Evolutionary conservation across 805 yeast species (phyloP).

Genomic region (Dipodascopsis tothii): DNA sequence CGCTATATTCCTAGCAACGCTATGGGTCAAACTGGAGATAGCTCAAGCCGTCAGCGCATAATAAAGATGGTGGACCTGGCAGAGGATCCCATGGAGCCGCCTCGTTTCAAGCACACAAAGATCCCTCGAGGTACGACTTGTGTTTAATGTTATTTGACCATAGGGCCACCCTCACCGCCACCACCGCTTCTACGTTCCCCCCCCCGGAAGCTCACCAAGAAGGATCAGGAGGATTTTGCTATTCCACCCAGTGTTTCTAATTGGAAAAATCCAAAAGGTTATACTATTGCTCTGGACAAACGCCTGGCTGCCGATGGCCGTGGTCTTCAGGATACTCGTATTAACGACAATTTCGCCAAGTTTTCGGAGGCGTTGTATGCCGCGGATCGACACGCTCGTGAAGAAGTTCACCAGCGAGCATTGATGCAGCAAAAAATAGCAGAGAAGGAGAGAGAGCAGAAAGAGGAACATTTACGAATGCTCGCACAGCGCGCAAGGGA

Average conservation of each 20-base stretch:
- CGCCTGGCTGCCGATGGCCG: constrained; percentile 52
- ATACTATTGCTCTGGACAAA: constrained; percentile 71
- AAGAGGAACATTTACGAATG: constrained; percentile 44
- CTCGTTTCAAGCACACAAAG: constrained; percentile 63
- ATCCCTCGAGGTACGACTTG: constrained; percentile 39
- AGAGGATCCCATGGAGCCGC: constrained; percentile 82
- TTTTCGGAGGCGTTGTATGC: constrained; percentile 64
- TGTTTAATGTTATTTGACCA: constrained; percentile 29
- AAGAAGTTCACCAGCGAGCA: constrained; percentile 46
- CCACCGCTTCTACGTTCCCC: constrained; percentile 52
- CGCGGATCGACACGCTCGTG: constrained; percentile 57
- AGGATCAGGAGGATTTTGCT: constrained; percentile 72
- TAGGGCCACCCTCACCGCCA: constrained; percentile 60
- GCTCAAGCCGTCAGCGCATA: constrained; percentile 36
- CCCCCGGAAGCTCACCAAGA: constrained; percentile 49
- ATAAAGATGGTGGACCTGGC: constrained; percentile 61
- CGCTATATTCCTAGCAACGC: constrained; percentile 40
- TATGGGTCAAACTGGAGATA: constrained; percentile 28
- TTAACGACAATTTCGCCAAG: constrained; percentile 52
- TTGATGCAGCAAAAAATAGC: constrained; percentile 43
- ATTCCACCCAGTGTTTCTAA: constrained; percentile 89
- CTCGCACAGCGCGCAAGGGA: constrained; percentile 46
- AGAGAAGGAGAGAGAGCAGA: constrained; percentile 43
- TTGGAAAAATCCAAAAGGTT: constrained; percentile 93
- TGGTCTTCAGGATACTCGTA: constrained; percentile 33